phyloP scores from a whole-genome alignment of 2,329 filamentous ascomycete genomes.

The Rhytidhysteron rufulum region DNA sequence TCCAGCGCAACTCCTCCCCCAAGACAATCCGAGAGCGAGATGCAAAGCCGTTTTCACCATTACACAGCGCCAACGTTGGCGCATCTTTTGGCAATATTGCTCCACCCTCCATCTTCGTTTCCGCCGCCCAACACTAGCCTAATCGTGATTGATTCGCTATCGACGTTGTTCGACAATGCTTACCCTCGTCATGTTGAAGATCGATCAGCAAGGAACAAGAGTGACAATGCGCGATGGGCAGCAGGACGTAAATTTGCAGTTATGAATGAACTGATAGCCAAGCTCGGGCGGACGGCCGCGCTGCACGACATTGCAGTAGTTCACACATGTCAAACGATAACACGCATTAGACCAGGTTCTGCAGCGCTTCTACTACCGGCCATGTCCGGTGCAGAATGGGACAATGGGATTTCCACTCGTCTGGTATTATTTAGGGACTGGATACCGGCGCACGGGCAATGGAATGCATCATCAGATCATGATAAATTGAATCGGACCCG shows the following conservation, averaged over 20 bases:
- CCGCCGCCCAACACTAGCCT: conserved; percentile 62
- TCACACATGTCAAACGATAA: conserved; percentile 74
- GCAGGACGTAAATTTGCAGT: conserved; percentile 54
- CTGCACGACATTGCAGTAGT: conserved; percentile 70
- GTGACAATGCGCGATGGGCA: conserved; percentile 46
- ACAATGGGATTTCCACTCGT: conserved; percentile 68
- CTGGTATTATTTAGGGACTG: conserved; percentile 77
- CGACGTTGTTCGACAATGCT: conserved; percentile 70
- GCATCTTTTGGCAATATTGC: conserved; percentile 68
- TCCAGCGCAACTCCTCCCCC: conserved; percentile 10
- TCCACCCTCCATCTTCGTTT: conserved; percentile 61
- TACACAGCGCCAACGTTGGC: conserved; percentile 57
- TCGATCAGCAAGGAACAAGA: conserved; percentile 41
- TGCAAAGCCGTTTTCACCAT: conserved; percentile 59
- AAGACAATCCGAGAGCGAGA: conserved; percentile 19
- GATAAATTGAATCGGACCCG: conserved; percentile 31
- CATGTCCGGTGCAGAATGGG: conserved; percentile 74
- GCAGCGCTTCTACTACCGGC: conserved; percentile 70
- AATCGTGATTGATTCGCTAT: conserved; percentile 74
- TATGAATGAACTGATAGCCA: conserved; percentile 60
- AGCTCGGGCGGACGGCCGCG: conserved; percentile 68
- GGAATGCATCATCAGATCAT: conserved; percentile 19
- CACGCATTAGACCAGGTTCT: conserved; percentile 66
- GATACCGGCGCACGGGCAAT: conserved; percentile 26
- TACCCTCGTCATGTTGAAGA: conserved; percentile 59